Conservation (phyloP, 1,284 basidiomycete genomes). For the Vanrija sp. region DNA sequence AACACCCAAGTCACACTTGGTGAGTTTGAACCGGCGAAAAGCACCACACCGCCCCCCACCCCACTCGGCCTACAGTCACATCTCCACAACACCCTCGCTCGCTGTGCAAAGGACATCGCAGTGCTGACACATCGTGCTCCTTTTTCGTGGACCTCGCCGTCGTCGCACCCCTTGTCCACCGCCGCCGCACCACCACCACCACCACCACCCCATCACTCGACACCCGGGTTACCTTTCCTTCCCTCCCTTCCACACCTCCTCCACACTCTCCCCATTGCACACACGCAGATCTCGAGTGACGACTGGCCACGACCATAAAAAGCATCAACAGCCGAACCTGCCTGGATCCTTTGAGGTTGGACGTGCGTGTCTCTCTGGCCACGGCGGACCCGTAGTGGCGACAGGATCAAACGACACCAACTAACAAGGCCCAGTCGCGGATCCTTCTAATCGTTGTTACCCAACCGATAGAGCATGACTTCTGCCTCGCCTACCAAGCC, state of each 20-base stretch:
- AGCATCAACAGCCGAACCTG: neutral
- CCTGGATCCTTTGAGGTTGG: constrained; percentile 8
- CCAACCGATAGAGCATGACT: constrained; percentile 26
- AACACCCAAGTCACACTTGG: too few species aligned
- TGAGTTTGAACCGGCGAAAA: too few species aligned
- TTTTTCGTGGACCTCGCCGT: too few species aligned
- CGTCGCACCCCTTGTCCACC: too few species aligned
- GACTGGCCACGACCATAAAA: neutral
- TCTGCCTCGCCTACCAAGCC: constrained; percentile 24
- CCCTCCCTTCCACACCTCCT: neutral
- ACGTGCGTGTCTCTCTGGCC: constrained; percentile 5
- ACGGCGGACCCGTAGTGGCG: neutral
- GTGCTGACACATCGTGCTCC: too few species aligned
- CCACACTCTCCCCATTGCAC: too few species aligned
- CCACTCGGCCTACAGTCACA: too few species aligned
- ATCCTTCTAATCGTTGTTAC: constrained; percentile 7
- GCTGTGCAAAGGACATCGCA: too few species aligned
- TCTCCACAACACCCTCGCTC: too few species aligned
- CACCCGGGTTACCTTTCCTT: neutral
- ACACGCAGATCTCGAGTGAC: too few species aligned
- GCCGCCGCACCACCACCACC: too few species aligned
- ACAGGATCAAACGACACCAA: neutral
- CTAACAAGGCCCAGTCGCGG: constrained; percentile 4
- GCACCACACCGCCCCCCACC: too few species aligned
- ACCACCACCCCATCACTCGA: neutral